Evolutionary conservation across 164 flowering plant genomes (phyloP).

Genomic region (Chimonanthus salicifolius): DNA sequence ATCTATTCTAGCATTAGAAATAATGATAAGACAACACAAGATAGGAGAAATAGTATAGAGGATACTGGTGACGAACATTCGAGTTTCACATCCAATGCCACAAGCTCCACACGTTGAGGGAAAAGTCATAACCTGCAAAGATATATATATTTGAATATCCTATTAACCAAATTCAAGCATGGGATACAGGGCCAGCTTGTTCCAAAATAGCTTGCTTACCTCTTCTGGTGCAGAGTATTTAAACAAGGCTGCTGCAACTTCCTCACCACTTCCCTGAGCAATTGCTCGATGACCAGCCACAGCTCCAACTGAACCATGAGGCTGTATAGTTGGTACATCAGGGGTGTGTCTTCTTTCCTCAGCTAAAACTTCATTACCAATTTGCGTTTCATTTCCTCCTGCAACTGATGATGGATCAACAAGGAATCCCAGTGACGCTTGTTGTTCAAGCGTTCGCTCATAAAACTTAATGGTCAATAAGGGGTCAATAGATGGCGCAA

Average conservation of each 20-base stretch:
- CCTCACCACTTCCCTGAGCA: slow-evolving; percentile 76
- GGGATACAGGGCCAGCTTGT: not conserved
- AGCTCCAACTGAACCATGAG: slow-evolving; percentile 83
- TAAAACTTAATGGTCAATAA: slow-evolving; percentile 64
- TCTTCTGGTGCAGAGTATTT: slow-evolving; percentile 95
- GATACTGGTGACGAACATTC: slow-evolving; percentile 95
- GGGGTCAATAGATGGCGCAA: slow-evolving; percentile 87
- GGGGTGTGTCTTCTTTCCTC: slow-evolving; percentile 15
- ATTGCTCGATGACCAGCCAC: slow-evolving; percentile 67
- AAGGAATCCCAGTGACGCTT: slow-evolving; percentile 63
- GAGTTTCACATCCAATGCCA: slow-evolving; percentile 62
- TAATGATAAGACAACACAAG: not conserved
- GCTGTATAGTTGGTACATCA: slow-evolving; percentile 26
- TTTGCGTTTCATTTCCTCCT: slow-evolving; percentile 13
- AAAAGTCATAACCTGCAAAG: slow-evolving; percentile 81
- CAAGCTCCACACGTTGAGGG: slow-evolving; percentile 97
- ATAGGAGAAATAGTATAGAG: slow-evolving; percentile 18
- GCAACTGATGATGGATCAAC: slow-evolving; percentile 41
- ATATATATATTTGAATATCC: not conserved
- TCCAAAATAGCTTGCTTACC: slow-evolving; percentile 28
- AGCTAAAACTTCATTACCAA: slow-evolving; percentile 21
- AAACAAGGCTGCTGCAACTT: slow-evolving; percentile 69
- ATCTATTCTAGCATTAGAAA: not conserved
- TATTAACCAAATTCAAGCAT: not conserved
- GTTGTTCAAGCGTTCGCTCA: slow-evolving; percentile 90